Conservation (phyloP, 495 filamentous ascomycete species). For the Trichocladium antarcticum region DNA sequence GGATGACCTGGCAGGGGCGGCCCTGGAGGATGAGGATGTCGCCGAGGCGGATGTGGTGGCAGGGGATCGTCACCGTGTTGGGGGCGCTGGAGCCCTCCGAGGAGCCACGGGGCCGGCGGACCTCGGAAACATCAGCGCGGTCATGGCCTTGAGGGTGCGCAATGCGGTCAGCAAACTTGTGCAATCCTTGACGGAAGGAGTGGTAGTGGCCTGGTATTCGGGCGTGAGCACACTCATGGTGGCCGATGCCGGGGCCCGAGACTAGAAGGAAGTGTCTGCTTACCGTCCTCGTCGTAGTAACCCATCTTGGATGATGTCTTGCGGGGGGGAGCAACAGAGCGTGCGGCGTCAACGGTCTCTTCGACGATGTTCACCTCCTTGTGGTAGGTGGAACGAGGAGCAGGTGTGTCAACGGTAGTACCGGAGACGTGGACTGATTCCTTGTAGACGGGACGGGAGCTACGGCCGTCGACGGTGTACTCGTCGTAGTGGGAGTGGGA, state of each 20-base stretch:
- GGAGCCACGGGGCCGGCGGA: slow-evolving; percentile 26
- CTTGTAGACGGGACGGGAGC: slow-evolving; percentile 21
- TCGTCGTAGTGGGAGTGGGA: slow-evolving; percentile 36
- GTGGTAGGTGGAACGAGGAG: slow-evolving; percentile 23
- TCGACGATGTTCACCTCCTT: slow-evolving; percentile 29
- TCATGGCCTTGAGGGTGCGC: slow-evolving; percentile 52
- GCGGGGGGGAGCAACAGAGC: slow-evolving; percentile 19
- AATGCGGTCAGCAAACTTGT: slow-evolving; percentile 72
- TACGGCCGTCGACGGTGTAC: slow-evolving; percentile 40
- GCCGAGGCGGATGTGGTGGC: slow-evolving; percentile 97
- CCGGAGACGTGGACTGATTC: slow-evolving; percentile 32
- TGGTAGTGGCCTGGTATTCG: slow-evolving; percentile 67
- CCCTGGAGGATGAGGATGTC: slow-evolving; percentile 98
- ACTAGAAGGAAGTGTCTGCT: slow-evolving; percentile 14
- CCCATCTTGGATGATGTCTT: slow-evolving; percentile 70
- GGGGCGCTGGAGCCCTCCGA: slow-evolving; percentile 35
- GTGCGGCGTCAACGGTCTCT: slow-evolving; percentile 37
- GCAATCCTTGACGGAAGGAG: slow-evolving; percentile 70
- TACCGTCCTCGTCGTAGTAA: slow-evolving; percentile 93
- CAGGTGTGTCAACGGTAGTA: slow-evolving; percentile 39
- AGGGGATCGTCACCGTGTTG: slow-evolving; percentile 95
- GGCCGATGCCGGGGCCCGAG: neutral
- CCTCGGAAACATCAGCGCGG: slow-evolving; percentile 46
- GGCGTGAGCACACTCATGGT: slow-evolving; percentile 21
- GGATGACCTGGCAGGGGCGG: slow-evolving; percentile 99